Conservation (phyloP, 306 rosid species). For the Vigna reflexopilosa region DNA sequence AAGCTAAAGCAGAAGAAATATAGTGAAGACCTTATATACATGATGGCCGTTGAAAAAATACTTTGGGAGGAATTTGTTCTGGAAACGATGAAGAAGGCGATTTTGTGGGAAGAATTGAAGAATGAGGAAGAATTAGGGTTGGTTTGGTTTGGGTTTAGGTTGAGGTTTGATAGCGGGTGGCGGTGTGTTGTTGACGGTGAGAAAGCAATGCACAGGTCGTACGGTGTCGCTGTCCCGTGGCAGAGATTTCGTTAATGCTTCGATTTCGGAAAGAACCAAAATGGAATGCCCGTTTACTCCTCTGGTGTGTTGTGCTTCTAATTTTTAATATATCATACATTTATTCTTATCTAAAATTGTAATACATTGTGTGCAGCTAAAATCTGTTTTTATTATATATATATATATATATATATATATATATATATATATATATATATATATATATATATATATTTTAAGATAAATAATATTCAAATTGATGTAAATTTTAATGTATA, state of each 20-base stretch:
- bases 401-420: no score
- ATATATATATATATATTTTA: no score
- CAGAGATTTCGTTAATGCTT: conserved; percentile 36
- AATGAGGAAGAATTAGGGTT: conserved; percentile 64
- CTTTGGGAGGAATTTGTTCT: background rate
- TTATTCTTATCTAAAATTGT: no score
- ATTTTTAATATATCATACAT: background rate
- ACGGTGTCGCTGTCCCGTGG: conserved; percentile 62
- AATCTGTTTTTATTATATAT: no score
- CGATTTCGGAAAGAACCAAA: conserved; percentile 16
- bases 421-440: no score
- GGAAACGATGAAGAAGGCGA: background rate
- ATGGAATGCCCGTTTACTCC: conserved; percentile 12
- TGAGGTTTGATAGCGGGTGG: conserved; percentile 35
- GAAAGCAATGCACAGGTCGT: conserved; percentile 52
- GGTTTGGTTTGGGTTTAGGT: conserved; percentile 42
- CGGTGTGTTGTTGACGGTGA: conserved; percentile 41
- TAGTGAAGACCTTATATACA: conserved; percentile 52
- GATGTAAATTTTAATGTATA: no score
- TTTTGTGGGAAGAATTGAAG: conserved; percentile 16
- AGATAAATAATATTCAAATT: no score
- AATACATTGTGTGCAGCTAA: no score
- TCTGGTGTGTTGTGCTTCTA: background rate
- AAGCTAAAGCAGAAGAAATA: conserved; percentile 41
- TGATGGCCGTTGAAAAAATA: background rate